Evolutionary conservation across 495 filamentous ascomycete genomes (phyloP), one percentile per base, ranked within the genome.

Genomic region (Glarea lozoyensis): DNA sequence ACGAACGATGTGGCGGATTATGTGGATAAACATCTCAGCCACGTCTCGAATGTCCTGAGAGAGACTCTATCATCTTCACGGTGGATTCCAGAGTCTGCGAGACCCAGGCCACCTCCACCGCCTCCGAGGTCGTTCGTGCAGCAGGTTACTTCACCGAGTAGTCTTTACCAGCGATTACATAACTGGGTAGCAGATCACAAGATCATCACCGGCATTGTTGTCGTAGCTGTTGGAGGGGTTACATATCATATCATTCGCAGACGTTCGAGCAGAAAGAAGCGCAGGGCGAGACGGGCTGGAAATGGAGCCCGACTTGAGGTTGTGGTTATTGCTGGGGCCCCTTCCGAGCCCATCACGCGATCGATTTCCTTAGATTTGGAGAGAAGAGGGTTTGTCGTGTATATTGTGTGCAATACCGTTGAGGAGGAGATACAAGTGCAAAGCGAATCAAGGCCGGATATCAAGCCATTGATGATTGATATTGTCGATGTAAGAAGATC

Each of bases 231-330:
- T 29, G 82, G 85, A 17, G 82, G 81, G 15, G 69, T 75, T 2
- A 73, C 69, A n/a, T 81, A 82, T 38, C 63, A 83, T 43, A 63
- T 80, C 17, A 81, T 79, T 53, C 76, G 65, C 39, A 80, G 71
- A 49, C 79, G 70, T 39, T 58, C 70, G 9, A 60, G 72, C 49
- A 68, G 70, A 4, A 81, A 77, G 60, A 78, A 81, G 53, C 72
- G 88, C 48, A 76, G 84, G 47, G 92, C 89, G 7, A 74, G 68
- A 59, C 73, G 83, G 20, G 83, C 84, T 5, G 69, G 72, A 11
- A 94, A 86, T 66, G 92, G 92, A n/a, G 81, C 84, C 9, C 69
- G 89, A 40, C 77, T 81, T 37, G 92, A 97, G 55, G 89, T 97
- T 21, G 82, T 98, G 34, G 83, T 95, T 12, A 66, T 98, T 46